Conservation (phyloP, 805 yeast species). For the Starmerella roubikii region DNA sequence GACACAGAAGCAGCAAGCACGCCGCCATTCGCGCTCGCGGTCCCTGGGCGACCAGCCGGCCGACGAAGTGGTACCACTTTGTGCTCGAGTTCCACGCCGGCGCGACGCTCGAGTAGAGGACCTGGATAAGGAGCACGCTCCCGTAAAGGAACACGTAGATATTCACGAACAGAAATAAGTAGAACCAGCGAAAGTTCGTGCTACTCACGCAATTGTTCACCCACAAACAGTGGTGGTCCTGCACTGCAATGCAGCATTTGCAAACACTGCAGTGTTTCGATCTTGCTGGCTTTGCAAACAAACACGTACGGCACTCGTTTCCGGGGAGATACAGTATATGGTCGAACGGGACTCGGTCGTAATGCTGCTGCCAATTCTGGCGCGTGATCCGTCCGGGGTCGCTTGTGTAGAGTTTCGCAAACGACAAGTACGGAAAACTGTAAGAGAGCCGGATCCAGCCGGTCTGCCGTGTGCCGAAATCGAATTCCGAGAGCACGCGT, state of each 20-base stretch:
- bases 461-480: slow-evolving; percentile 10
- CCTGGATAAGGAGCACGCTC: slow-evolving; percentile 23
- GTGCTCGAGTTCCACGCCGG: slow-evolving; percentile 2
- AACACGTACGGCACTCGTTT: slow-evolving; percentile 38
- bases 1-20: slow-evolving; percentile 34
- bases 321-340: slow-evolving; percentile 39
- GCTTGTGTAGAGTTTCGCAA: slow-evolving; percentile 24
- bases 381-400: slow-evolving; percentile 28
- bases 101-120: slow-evolving; percentile 1
- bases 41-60: slow-evolving; percentile 3
- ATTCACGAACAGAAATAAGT: slow-evolving; percentile 41
- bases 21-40: slow-evolving; percentile 16
- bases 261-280: slow-evolving; percentile 48
- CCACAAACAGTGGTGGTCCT: slow-evolving; percentile 55
- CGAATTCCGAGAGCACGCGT: slow-evolving; percentile 1
- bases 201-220: slow-evolving; percentile 48
- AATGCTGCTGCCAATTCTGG: slow-evolving; percentile 15
- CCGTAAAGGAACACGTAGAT: slow-evolving; percentile 35
- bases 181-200: slow-evolving; percentile 48
- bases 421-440: slow-evolving; percentile 16
- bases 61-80: slow-evolving; percentile 7
- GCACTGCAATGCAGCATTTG: slow-evolving; percentile 33
- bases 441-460: slow-evolving; percentile 13
- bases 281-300: slow-evolving; percentile 39
- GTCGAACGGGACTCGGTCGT: slow-evolving; percentile 31